phyloP scores from a whole-genome alignment of 257 asterid species.

The Solanum chaucha region DNA sequence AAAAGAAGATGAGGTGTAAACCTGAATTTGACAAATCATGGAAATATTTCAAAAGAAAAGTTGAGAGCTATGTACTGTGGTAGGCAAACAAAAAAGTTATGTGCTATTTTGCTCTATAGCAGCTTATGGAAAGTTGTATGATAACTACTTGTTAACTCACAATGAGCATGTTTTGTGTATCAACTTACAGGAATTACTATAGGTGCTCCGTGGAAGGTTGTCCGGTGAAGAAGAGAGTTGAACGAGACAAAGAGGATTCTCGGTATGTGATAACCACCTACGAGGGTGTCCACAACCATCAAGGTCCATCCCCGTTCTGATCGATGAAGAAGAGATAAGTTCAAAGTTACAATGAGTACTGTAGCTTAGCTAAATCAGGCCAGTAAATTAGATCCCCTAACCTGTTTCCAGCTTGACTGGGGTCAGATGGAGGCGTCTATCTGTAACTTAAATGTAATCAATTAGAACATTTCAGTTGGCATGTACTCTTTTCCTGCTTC shows the following conservation, averaged over 20 bases:
- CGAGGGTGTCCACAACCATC: slow-evolving; percentile 84
- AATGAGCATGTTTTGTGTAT: background rate
- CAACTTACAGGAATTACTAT: slow-evolving; percentile 68
- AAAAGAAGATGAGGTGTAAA: background rate
- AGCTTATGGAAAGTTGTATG: background rate
- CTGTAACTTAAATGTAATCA: background rate
- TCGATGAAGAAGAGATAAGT: background rate
- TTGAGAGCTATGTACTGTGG: background rate
- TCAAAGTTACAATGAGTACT: background rate
- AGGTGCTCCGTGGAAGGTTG: slow-evolving; percentile 78
- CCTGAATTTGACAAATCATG: background rate
- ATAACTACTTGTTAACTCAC: background rate
- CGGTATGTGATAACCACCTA: slow-evolving; percentile 74
- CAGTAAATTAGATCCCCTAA: background rate
- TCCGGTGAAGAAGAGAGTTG: slow-evolving; percentile 87
- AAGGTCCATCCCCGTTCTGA: slow-evolving; percentile 34
- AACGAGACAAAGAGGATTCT: slow-evolving; percentile 71
- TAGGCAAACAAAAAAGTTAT: background rate
- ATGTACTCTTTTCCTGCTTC: background rate
- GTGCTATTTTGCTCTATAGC: background rate
- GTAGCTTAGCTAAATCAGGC: background rate
- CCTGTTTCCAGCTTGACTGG: background rate
- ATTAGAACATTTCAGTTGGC: background rate
- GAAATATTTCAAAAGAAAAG: background rate
- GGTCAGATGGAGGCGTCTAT: background rate